Base-by-base conservation (phyloP, 2,329 filamentous ascomycete genomes). In the Alternaria longipes region DNA sequence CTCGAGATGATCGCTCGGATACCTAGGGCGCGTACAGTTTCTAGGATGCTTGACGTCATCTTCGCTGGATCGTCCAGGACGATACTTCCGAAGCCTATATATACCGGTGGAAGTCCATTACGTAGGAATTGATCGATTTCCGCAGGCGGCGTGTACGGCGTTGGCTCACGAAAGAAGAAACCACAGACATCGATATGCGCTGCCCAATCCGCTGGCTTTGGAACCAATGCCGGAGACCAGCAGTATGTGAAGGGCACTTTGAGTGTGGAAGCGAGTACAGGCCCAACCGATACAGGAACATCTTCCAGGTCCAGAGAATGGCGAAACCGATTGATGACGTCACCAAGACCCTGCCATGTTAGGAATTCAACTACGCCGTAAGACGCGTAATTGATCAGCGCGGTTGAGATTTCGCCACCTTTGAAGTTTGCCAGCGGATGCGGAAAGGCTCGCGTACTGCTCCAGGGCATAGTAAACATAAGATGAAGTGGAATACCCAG, bases 401-500 rank as follows among this genome's bases (percentile, higher is more conserved):
- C 2, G 67, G 61, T 81, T 78, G 9, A 63, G 73, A 20, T 74
- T 65, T 74, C 64, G 0, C 68, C 68, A 38, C 67, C 64, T 28
- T 77, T 73, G 28, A 86, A 59, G 66, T 85, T 85, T 0, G 83
- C 83, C 51, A 86, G 66, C 0, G 84, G 84, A 71, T 85, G 84
- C 0, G 83, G 79, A 63, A 84, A 84, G 1, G 75, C 77, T 34
- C 64, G 70, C 2, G 83, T 85, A 5, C 69, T 73, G 24, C 71
- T 80, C 80, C 81, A 86, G 4, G 84, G 84, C 84, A 86, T 86
- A 0, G 74, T 77, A 53, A 78, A 97, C 90, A 96, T 94, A 72
- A 96, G 85, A 71, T 92, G 90, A 5, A 92, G 71, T 0, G 90
- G 90, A 26, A 92, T 86, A 0, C 89, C 90, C 66, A 92, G 75